Conservation (phyloP, 306 rosid species). For the Citrullus amarus region DNA sequence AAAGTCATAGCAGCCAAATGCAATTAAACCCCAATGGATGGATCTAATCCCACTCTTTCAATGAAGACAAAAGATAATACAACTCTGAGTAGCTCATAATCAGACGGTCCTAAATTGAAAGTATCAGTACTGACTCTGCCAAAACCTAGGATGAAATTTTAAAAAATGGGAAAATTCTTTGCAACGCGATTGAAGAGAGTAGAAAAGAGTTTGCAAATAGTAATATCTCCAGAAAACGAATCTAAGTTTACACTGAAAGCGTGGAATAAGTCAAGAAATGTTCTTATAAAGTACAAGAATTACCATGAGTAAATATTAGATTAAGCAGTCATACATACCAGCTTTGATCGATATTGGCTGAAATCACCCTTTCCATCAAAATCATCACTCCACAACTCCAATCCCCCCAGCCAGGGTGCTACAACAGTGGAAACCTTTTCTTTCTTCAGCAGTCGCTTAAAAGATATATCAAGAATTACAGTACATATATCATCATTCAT, state of each 20-base stretch:
- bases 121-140: too few species aligned
- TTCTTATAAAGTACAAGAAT: not conserved
- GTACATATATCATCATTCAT: constrained; percentile 52
- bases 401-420: constrained; percentile 38
- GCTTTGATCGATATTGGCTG: constrained; percentile 80
- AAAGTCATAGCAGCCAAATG: too few species aligned
- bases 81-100: too few species aligned
- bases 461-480: constrained; percentile 64
- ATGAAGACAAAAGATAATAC: too few species aligned
- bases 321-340: constrained; percentile 34
- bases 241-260: not conserved
- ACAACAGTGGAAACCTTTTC: constrained; percentile 61
- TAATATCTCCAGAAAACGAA: not conserved
- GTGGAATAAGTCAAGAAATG: not conserved
- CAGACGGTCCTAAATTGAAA: too few species aligned
- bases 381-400: constrained; percentile 95
- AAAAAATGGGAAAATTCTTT: not conserved
- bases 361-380: constrained; percentile 78
- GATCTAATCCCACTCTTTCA: too few species aligned
- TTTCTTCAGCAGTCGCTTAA: constrained; percentile 75
- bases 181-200: not conserved
- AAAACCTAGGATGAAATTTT: not conserved
- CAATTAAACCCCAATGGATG: too few species aligned
- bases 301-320: not conserved
- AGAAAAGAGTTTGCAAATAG: not conserved